A percentile compares a stretch with the other conserved stretches of the same genome.
These are phyloP conservation scores for Blastobotrys terrestris DNA, from an alignment of 805 yeast species.

Conservation along the genomic window DNA sequence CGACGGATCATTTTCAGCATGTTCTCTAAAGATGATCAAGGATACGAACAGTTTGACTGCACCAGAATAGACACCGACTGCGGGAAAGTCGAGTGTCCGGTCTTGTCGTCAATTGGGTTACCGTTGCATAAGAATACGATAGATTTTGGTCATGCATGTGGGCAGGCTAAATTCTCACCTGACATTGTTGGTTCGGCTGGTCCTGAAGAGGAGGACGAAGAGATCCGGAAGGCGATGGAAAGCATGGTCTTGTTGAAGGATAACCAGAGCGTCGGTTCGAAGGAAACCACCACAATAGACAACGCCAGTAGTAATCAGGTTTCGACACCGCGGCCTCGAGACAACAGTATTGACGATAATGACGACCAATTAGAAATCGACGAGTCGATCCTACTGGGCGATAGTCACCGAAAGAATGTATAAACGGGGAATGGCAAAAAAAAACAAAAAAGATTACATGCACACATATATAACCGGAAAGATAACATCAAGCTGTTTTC, in stretches of 20 bases:
- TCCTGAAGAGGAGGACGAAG: slow-evolving; percentile 7
- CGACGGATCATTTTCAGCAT: slow-evolving; percentile 15
- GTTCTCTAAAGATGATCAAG: background rate
- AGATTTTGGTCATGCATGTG: slow-evolving; percentile 22
- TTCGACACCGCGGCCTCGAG: background rate
- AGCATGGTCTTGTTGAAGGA: slow-evolving; percentile 11
- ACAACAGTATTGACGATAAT: background rate
- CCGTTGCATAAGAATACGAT: slow-evolving; percentile 9
- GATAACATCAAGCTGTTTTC: too few relatives aligned
- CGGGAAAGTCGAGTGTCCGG: slow-evolving; percentile 2
- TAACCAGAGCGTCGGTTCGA: background rate
- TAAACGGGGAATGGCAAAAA: too few relatives aligned
- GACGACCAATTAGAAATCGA: background rate
- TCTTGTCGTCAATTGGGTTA: slow-evolving; percentile 10
- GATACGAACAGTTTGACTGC: background rate
- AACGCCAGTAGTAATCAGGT: background rate
- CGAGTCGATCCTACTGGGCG: background rate
- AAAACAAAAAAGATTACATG: too few relatives aligned
- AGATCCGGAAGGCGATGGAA: slow-evolving; percentile 19
- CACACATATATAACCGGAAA: too few relatives aligned
- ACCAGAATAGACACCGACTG: background rate
- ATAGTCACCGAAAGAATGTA: background rate
- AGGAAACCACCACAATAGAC: background rate
- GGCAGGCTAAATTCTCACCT: slow-evolving; percentile 20
- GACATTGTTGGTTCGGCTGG: slow-evolving; percentile 1